Base-by-base conservation (phyloP, 140 eudicot species). In the Flaveria floridana region DNA sequence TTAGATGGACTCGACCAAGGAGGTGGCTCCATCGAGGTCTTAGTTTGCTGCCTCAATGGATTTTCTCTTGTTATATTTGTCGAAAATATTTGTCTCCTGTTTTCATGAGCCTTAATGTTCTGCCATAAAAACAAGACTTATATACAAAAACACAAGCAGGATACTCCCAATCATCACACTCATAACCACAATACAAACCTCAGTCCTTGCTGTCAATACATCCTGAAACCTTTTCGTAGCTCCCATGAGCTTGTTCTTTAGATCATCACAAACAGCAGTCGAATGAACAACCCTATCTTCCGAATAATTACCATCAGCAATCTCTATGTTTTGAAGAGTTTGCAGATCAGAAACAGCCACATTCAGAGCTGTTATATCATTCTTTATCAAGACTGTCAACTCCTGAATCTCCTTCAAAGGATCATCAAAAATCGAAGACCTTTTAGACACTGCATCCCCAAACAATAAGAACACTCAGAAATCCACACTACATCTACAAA, bases 71-170 rank as follows among this genome's bases (percentile, higher is more conserved):
- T 62, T 59, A 78, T 77, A 81, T 68, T 84, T 12, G 97, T 80
- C 51, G 97, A 91, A 68, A 91, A 91, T 39, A 91, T 70, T 42
- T 85, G 95, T 64, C 87, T 88, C 85, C 97, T 80, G 70, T 82
- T 81, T 76, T 88, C 97, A 80, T 86, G 92, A 65, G 90, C 95
- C 78, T 91, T 91, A 62, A 91, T 84, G 65, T 87, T 88, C 97
- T 87, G 82, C 57, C 50, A 39, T 78, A 50, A 74, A 28, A 56
- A 67, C 18, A 56, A 50, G 5, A 19, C 53, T 25, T 28, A 58
- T 52, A 65, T 58, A 57, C 59, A 51, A 1, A 72, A 70, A 42
- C 20, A 41, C 9, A 58, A 76, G 65, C 14, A 3, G 3, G 39
- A 48, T 28, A 53, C 79, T 61, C 56, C 57, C 47, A 64, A 41